Evolutionary conservation across 208 protist genomes (phyloP), one percentile per base, ranked within the genome.

Genomic region (Kentomonas sorsogonicus): DNA sequence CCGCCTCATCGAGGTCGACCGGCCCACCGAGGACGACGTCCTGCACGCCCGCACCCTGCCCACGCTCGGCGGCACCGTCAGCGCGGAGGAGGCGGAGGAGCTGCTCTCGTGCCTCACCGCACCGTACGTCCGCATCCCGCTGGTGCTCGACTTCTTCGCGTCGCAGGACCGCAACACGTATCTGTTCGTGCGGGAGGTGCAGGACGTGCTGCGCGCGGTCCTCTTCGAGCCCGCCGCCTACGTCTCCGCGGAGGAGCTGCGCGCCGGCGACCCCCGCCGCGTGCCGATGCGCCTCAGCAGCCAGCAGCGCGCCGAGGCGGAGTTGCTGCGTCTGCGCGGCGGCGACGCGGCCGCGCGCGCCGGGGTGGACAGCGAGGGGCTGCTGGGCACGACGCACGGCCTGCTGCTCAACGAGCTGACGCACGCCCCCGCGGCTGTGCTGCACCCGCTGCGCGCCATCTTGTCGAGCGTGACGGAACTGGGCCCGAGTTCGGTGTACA

Each of bases 191-290:
- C 20, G 52, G 18, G 51, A 72, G 52, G 53, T 91, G 45, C 80
- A 89, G 53, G 51, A 67, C n/a, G 56, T 97, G 27, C 71, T 97
- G 30, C 89, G 94, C 22, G 74, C 80, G 13, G 79, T 86, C 3
- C 54, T 97, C 38, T 97, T 97, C 53, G 94, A 97, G 66, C 94
- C 94, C 10, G 86, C 78, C 9, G 60, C 66, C 18, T 93, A 83
- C 60, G 72, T 86, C 46, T 67, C 71, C 33, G 25, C 69, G 33
- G 51, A 62, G 58, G 16, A 57, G 34, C 27, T 66, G 34, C 16
- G 43, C 30, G 57, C 61, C n/a, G 67, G 59, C 22, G 60, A 74
- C 53, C 53, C 89, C 62, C 52, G 56, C 22, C 39, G 38, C 31
- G 83, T 93, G 22, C 86, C 85, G 26, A 73, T 91, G 71, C 73